Conservation (phyloP, 1,139 yeast species). For the Magnusiomyces tetraspermus region DNA sequence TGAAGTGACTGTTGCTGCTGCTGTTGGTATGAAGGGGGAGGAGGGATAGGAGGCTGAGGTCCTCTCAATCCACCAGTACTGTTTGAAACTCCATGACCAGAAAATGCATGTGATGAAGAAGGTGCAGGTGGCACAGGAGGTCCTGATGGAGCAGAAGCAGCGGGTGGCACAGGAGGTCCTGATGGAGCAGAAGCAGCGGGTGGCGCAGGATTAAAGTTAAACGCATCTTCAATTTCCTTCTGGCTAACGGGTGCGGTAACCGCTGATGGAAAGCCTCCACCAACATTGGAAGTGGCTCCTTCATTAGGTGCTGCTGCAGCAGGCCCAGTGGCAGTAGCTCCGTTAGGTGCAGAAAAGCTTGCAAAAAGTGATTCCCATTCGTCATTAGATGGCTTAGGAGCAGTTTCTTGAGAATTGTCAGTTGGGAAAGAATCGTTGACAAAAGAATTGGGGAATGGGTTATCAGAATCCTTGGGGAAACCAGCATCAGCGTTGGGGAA, state of each 20-base stretch:
- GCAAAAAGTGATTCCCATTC: constrained; percentile 96
- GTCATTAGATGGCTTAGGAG: constrained; percentile 33
- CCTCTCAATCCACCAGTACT: not conserved
- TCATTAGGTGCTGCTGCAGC: not conserved
- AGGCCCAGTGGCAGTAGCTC: not conserved
- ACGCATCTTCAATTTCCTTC: constrained; percentile 12
- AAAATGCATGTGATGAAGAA: not conserved
- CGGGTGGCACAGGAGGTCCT: not conserved
- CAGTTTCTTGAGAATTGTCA: not conserved
- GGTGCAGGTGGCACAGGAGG: not conserved
- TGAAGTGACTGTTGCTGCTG: not conserved
- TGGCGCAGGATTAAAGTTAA: not conserved
- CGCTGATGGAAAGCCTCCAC: not conserved
- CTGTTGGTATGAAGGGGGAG: not conserved
- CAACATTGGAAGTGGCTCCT: not conserved
- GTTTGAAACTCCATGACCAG: not conserved
- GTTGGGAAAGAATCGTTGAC: not conserved
- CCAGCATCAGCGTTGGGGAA: not conserved
- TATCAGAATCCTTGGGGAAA: not conserved
- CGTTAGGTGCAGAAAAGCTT: constrained; percentile 40
- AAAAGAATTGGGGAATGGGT: not conserved
- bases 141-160: not conserved
- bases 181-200: not conserved
- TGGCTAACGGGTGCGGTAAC: not conserved
- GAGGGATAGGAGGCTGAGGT: not conserved